Percentiles rank a stretch among this genome's conserved stretches.
Conservation (phyloP, 495 filamentous ascomycete species). For the Extremus antarcticus region DNA sequence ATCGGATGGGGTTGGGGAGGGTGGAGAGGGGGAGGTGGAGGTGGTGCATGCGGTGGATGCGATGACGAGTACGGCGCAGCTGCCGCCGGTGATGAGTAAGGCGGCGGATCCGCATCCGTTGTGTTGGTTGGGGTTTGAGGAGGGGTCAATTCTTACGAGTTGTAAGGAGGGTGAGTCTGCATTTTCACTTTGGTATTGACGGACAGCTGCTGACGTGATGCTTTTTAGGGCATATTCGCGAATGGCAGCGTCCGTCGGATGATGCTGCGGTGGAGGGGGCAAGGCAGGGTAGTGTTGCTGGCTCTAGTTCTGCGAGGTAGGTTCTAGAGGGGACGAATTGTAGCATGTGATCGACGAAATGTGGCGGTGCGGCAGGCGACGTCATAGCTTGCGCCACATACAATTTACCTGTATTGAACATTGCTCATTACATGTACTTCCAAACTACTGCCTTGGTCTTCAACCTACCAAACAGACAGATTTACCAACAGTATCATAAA, state of each 20-base stretch:
- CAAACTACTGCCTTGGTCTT: no score
- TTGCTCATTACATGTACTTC: no score
- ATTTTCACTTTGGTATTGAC: not conserved
- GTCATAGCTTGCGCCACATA: not conserved
- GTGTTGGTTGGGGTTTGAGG: conserved; percentile 81
- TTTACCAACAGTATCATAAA: not conserved
- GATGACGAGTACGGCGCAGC: conserved; percentile 63
- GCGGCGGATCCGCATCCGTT: conserved; percentile 74
- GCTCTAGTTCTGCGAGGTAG: not conserved
- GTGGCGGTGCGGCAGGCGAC: not conserved
- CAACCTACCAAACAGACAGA: no score
- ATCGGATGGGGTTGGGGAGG: conserved; percentile 30
- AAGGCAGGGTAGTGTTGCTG: not conserved
- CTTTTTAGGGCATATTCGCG: conserved; percentile 66
- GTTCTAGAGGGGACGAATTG: not conserved
- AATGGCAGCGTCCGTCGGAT: conserved; percentile 71
- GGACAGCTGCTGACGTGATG: not conserved
- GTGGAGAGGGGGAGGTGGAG: conserved; percentile 27
- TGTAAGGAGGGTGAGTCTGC: conserved; percentile 60
- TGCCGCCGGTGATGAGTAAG: conserved; percentile 94
- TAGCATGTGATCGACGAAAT: no score
- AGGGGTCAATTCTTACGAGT: conserved; percentile 83
- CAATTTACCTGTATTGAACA: not conserved
- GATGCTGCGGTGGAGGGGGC: not conserved
- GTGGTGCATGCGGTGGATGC: conserved; percentile 72